Evolutionary conservation across 352 stramenopile genomes (phyloP), one percentile per base, ranked within the genome.

Genomic region (Pythium aquatile): DNA sequence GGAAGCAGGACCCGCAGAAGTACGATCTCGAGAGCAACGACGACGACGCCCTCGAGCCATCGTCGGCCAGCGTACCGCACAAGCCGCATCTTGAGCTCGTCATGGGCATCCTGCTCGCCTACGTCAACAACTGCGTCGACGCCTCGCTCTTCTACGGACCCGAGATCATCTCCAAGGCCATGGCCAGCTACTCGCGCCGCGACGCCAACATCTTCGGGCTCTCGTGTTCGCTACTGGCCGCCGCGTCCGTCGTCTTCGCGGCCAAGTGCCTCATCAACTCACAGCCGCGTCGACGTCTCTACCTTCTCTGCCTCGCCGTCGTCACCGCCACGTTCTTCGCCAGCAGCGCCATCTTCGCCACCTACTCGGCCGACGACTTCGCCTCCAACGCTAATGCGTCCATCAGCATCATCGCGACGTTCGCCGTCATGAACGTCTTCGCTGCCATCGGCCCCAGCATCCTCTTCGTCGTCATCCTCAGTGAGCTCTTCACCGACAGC

Each of bases 71-170:
- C 13, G 9, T 52, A 35, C 9, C 29, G 51, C 59, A 68, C 24
- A 76, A 66, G 13, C 78, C 80, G 32, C 74, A 75, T 13, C 66
- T 89, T n/a, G 83, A 93, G 56, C 82, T 96, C 11, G 51, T 76
- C 44, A 85, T 93, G 24, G 87, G 87, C 20, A 81, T 96, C 16
- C 47, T 94, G 53, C 72, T 94, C 13, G 87, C 87, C 2, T 94
- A 92, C 66, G 85, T 91, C 35, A 94, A 96, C 72, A 96, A 96
- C 68, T 96, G 83, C 56, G 83, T 96, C 26, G 85, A 94, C 63
- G 81, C 83, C 13, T 92, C 84, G 64, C 81, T 95, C n/a, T 95
- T 95, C 61, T 95, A 95, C 66, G 87, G 87, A 1, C 87, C 87
- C 0, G 73, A 87, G 70, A 94, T 95, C 65, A 84, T 95, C 52